Evolutionary conservation across 495 filamentous ascomycete species (phyloP).

Genomic region (Trichocladium uniseriatum): DNA sequence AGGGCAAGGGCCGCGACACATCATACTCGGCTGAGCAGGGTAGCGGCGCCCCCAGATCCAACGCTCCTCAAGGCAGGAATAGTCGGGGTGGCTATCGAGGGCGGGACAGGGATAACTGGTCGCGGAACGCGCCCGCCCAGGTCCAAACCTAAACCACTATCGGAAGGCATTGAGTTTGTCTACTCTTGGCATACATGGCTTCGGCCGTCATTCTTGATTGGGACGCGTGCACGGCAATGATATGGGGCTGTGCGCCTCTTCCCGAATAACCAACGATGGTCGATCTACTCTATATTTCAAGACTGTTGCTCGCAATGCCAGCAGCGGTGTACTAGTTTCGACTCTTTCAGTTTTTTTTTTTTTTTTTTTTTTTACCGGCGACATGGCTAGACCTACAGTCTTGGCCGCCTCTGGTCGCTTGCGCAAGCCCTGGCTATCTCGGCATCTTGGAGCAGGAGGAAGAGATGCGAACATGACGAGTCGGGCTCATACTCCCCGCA

Average conservation of each 20-base stretch:
- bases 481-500: too few species aligned
- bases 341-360: constrained; percentile 9
- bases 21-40: constrained; percentile 17
- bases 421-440: too few species aligned
- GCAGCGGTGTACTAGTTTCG: constrained; percentile 14
- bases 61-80: constrained; percentile 6
- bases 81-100: constrained; percentile 24
- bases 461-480: not conserved
- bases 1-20: constrained; percentile 17
- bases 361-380: constrained; percentile 6
- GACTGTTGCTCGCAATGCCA: not conserved
- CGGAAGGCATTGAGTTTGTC: too few species aligned
- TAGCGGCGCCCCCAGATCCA: constrained; percentile 7
- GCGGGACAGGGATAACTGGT: constrained; percentile 25
- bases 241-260: not conserved
- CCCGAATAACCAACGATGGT: not conserved
- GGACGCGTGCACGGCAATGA: not conserved
- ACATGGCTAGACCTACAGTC: constrained; percentile 1
- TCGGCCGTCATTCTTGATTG: not conserved
- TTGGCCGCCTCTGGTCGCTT: constrained; percentile 3
- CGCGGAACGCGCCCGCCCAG: constrained; percentile 14
- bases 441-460: not conserved
- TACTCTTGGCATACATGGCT: not conserved
- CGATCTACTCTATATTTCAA: constrained; percentile 7
- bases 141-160: constrained; percentile 26